A percentile compares a stretch with the other conserved stretches of the same genome.
Conservation (phyloP, 2,329 filamentous ascomycete species). For the Botryosphaeria dothidea region DNA sequence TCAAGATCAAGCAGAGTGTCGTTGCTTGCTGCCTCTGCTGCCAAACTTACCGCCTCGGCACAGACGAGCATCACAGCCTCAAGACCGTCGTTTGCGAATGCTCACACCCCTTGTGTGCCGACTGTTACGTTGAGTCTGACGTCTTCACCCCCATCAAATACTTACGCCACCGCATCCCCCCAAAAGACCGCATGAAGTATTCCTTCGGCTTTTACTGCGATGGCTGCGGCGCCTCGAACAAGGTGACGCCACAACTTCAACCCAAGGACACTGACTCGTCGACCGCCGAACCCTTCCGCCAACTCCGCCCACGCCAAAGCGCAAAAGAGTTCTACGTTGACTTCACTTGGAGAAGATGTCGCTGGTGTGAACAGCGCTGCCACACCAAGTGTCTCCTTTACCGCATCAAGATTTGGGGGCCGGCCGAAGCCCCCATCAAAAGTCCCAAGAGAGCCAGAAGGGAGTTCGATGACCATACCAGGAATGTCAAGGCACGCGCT, state of each 20-base stretch:
- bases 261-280: not conserved
- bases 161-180: not conserved
- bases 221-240: slow-evolving; percentile 1
- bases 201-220: slow-evolving; percentile 5
- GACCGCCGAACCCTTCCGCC: not conserved
- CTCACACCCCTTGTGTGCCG: not conserved
- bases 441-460: not conserved
- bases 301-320: not conserved
- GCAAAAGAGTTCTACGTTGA: not conserved
- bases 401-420: not conserved
- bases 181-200: not conserved
- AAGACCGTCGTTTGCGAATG: not conserved
- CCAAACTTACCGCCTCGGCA: not conserved
- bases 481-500: not conserved
- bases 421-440: not conserved
- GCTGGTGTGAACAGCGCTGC: not conserved
- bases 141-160: not conserved
- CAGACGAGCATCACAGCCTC: not conserved
- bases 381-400: not conserved
- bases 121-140: not conserved
- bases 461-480: not conserved
- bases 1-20: not conserved
- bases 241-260: not conserved
- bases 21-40: not conserved
- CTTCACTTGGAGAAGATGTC: not conserved